Evolutionary conservation across 352 stramenopile species (phyloP), one percentile per base, ranked within the genome.

Genomic region (Phytopythium kandeliae): DNA sequence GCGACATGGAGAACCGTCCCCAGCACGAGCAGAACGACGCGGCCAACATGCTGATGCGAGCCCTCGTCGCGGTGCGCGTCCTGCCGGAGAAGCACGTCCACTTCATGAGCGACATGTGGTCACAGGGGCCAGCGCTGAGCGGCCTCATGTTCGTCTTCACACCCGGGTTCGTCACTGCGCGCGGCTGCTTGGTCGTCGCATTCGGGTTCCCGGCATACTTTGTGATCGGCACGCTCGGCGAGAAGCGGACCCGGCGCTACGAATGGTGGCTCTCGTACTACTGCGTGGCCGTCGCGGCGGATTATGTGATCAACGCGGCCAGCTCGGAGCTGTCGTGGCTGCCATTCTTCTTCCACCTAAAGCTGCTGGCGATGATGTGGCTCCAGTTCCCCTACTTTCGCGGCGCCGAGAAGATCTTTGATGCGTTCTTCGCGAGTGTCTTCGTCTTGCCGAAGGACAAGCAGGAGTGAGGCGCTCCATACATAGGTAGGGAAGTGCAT

Each of bases 341-440:
- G 26, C 86, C 86, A 45, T 58, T 96, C 24, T 94, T 90, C 60
- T 92, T 89, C 55, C 86, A 96, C 58, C 61, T 48, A n/a, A 93
- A 95, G 65, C 50, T 96, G 55, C 51, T 91, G 22, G 56, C 80
- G 34, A 78, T 92, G 64, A 76, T 96, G 65, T 95, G 82, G 81
- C 82, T 96, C 13, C 86, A 96, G 62, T 92, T 96, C 57, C 86
- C 86, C 34, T 95, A 96, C 66, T 96, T 96, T 54, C 83, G 84
- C 36, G 86, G 86, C 15, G 85, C 83, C 0, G 67, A 93, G 51
- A 67, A 64, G 38, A 81, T 96, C 55, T 95, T 95, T 47, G 85
- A 96, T 54, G 48, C 63, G 13, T 64, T 53, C 35, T 89, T 94
- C 48, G 62, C 69, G 30, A 94, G 77, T 26, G 65, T 95, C 15